Conservation (phyloP, 306 rosid genomes). For the Trichosanthes cucumerina region DNA sequence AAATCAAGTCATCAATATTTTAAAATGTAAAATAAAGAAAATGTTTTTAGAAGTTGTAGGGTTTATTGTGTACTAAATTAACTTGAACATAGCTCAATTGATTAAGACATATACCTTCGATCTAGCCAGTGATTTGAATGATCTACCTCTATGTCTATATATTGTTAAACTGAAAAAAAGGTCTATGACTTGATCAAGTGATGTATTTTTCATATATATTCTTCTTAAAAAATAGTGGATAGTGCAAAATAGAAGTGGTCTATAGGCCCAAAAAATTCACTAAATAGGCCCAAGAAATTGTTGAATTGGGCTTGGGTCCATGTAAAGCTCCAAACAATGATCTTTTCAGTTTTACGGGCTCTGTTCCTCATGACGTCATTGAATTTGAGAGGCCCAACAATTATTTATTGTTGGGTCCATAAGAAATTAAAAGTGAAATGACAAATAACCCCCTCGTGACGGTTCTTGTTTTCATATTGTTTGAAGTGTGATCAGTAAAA, state of each 20-base stretch:
- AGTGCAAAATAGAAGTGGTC: not conserved
- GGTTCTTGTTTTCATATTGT: no score
- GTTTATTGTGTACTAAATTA: no score
- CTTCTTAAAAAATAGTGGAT: not conserved
- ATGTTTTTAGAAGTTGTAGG: not conserved
- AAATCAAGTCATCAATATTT: not conserved
- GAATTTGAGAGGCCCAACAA: not conserved
- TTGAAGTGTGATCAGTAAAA: no score
- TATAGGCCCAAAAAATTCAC: not conserved
- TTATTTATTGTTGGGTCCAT: not conserved
- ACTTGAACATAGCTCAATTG: no score
- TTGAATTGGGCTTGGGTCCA: not conserved
- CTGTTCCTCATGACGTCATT: not conserved
- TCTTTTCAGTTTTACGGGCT: not conserved
- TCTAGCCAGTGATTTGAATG: no score
- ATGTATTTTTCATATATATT: no score
- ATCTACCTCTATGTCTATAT: no score
- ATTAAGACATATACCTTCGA: no score
- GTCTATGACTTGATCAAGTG: no score
- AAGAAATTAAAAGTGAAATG: not conserved
- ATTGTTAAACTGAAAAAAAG: no score
- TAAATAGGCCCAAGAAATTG: not conserved
- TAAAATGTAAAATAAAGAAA: no score
- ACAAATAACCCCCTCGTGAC: not conserved
- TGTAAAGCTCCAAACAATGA: not conserved